Percentiles rank a stretch among this genome's conserved stretches.
Conservation (phyloP, 108 stramenopile species). For the Tribonema minus region DNA sequence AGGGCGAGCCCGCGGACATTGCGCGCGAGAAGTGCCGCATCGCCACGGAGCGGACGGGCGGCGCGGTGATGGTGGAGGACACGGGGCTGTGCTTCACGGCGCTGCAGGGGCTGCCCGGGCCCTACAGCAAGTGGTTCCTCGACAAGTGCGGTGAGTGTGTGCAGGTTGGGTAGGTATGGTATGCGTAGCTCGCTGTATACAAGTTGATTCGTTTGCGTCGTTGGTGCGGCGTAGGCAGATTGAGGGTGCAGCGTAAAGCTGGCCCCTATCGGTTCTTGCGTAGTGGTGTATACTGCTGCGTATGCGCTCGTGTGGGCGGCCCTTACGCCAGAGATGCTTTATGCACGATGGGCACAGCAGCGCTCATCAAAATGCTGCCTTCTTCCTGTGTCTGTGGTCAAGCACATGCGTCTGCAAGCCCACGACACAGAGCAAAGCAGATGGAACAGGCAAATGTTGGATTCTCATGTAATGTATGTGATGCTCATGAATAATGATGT, state of each 20-base stretch:
- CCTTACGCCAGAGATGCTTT: no score
- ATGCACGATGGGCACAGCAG: no score
- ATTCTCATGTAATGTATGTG: no score
- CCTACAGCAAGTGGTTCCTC: conserved; percentile 98
- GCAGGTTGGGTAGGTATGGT: not conserved
- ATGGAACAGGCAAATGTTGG: no score
- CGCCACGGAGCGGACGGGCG: conserved; percentile 68
- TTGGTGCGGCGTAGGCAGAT: not conserved
- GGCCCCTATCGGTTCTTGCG: not conserved
- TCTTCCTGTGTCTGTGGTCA: no score
- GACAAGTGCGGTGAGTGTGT: conserved; percentile 70
- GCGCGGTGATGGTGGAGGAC: conserved; percentile 92
- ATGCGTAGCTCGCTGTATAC: not conserved
- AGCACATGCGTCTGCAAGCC: no score
- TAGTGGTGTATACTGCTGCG: not conserved
- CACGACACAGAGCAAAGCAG: no score
- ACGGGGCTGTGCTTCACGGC: conserved; percentile 81
- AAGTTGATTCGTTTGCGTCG: not conserved
- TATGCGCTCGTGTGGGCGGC: no score
- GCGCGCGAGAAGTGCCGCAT: conserved; percentile 85
- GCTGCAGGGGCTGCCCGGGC: conserved; percentile 86
- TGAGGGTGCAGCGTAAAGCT: not conserved
- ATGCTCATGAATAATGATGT: no score
- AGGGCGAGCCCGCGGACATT: conserved; percentile 91
- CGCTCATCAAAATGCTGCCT: no score